Evolutionary conservation across 495 filamentous ascomycete genomes (phyloP).

Genomic region (Aspergillus avenaceus): DNA sequence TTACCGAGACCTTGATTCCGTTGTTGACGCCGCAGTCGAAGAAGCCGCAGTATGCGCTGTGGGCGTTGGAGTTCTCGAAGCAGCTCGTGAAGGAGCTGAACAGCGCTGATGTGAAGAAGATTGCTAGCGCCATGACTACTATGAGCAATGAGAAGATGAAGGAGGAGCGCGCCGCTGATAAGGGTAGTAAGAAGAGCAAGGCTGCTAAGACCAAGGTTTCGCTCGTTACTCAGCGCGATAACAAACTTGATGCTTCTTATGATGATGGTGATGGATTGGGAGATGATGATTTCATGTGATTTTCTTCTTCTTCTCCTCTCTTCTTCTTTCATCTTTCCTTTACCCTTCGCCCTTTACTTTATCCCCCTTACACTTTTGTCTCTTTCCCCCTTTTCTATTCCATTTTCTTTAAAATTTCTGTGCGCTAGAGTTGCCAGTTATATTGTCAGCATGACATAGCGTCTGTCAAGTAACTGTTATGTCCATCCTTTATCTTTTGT

Average conservation of each 20-base stretch:
- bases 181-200: constrained; percentile 94
- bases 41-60: constrained; percentile 85
- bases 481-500: neutral
- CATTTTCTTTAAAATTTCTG: neutral
- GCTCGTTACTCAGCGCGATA: constrained; percentile 66
- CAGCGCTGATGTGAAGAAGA: constrained; percentile 92
- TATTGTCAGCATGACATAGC: neutral
- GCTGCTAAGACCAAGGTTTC: constrained; percentile 89
- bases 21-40: constrained; percentile 69
- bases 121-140: constrained; percentile 76
- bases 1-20: constrained; percentile 72
- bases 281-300: constrained; percentile 69
- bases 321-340: constrained; percentile 5
- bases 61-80: constrained; percentile 87
- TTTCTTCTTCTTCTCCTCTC: constrained; percentile 8
- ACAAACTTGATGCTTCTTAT: constrained; percentile 60
- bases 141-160: constrained; percentile 97
- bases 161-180: constrained; percentile 93
- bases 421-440: constrained; percentile 7
- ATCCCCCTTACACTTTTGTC: constrained; percentile 6
- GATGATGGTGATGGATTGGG: constrained; percentile 81
- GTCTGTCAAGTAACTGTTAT: constrained; percentile 1
- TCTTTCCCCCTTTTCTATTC: neutral
- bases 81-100: constrained; percentile 81
- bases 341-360: neutral